These are phyloP conservation scores for Pugionium cornutum DNA, from an alignment of 345 rosid species.

Conservation along the genomic window DNA sequence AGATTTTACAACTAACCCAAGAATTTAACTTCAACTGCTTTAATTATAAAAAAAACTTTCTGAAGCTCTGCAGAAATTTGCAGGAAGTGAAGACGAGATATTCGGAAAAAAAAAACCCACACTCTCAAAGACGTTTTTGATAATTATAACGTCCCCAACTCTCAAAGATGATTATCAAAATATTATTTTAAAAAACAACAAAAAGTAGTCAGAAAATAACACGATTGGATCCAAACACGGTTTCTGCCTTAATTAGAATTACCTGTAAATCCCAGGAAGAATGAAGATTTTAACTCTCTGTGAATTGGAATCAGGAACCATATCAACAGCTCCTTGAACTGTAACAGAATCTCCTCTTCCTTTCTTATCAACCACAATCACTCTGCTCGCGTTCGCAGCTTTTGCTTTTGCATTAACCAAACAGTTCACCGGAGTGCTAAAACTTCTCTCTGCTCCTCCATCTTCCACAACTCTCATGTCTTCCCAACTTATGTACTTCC, in stretches of 20 bases:
- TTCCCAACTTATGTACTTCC: constrained; percentile 67
- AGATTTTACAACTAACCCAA: constrained; percentile 46
- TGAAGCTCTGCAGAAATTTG: too few relatives aligned
- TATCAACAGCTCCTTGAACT: constrained; percentile 86
- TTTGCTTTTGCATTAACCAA: constrained; percentile 32
- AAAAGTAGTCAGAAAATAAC: neutral
- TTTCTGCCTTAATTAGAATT: constrained; percentile 12
- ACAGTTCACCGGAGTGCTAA: constrained; percentile 5
- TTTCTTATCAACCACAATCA: constrained; percentile 67
- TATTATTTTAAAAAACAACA: neutral
- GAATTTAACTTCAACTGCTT: constrained; percentile 43
- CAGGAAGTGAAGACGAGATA: too few relatives aligned
- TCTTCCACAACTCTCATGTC: constrained; percentile 57
- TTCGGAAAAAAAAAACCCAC: too few relatives aligned
- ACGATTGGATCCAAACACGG: constrained; percentile 6
- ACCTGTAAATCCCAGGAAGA: constrained; percentile 91
- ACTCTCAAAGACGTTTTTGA: too few relatives aligned
- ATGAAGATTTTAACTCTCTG: constrained; percentile 74
- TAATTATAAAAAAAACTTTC: neutral
- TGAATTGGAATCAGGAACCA: constrained; percentile 66
- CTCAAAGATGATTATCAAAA: constrained; percentile 15
- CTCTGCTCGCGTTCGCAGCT: constrained; percentile 39
- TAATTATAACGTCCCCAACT: neutral
- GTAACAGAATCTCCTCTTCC: constrained; percentile 74
- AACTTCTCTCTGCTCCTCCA: constrained; percentile 9